phyloP scores from a whole-genome alignment of 78 protist species.

The Diacronema lutheri region DNA sequence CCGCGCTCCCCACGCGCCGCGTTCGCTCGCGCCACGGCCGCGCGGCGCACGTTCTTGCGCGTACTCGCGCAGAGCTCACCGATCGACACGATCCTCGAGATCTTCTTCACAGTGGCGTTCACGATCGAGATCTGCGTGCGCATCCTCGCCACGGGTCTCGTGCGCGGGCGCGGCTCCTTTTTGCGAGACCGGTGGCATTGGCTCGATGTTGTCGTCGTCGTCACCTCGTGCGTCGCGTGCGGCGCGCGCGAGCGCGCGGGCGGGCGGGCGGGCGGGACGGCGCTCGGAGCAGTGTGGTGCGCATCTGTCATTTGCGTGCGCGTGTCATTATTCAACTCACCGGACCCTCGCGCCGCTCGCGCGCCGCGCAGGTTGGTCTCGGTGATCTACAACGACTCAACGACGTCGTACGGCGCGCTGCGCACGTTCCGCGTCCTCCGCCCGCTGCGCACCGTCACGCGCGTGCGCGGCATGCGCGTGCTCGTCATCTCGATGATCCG shows the following conservation, averaged over 20 bases:
- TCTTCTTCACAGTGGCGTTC: not conserved
- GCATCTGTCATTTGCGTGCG: not conserved
- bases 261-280: too few species aligned
- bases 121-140: not conserved
- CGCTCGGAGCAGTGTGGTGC: too few species aligned
- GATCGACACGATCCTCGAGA: too few species aligned
- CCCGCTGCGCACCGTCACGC: not conserved
- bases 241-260: too few species aligned
- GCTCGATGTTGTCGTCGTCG: slow-evolving; percentile 9
- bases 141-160: not conserved
- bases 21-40: too few species aligned
- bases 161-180: not conserved
- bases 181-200: slow-evolving; percentile 7
- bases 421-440: not conserved
- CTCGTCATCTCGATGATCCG: not conserved
- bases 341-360: not conserved
- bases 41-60: too few species aligned
- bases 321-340: too few species aligned
- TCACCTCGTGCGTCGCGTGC: not conserved
- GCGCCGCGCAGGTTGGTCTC: not conserved
- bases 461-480: not conserved
- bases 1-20: too few species aligned
- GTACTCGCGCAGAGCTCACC: too few species aligned
- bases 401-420: too few species aligned
- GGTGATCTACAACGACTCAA: not conserved